These are phyloP conservation scores for Fusarium hostae DNA, from an alignment of 2,329 filamentous ascomycete genomes.

Conservation along the genomic window DNA sequence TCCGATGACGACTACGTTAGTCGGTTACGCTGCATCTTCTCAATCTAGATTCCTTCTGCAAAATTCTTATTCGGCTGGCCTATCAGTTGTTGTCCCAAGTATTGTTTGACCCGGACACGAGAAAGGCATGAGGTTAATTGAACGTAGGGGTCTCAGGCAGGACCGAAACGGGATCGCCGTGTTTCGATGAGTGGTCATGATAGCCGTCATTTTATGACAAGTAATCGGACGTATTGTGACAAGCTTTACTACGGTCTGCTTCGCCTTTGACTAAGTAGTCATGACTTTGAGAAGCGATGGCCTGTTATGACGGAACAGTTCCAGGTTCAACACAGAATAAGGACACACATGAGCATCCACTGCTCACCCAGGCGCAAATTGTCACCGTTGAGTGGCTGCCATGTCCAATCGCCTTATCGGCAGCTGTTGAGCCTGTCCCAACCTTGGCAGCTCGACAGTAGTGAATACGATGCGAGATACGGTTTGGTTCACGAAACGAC, in stretches of 20 bases:
- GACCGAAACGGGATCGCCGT: constrained; percentile 30
- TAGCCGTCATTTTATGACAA: constrained; percentile 25
- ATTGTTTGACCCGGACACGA: constrained; percentile 12
- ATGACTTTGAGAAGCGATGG: constrained; percentile 29
- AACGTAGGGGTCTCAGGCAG: constrained; percentile 24
- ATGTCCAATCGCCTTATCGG: constrained; percentile 46
- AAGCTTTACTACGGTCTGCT: constrained; percentile 13
- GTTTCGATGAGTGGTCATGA: constrained; percentile 33
- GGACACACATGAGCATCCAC: constrained; percentile 32
- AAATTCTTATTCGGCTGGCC: constrained; percentile 11
- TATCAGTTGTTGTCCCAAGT: constrained; percentile 14
- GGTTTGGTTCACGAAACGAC: constrained; percentile 20
- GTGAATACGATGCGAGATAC: constrained; percentile 30
- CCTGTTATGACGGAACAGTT: constrained; percentile 39
- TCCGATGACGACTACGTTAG: constrained; percentile 24
- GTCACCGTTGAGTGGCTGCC: constrained; percentile 33
- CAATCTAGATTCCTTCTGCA: constrained; percentile 16
- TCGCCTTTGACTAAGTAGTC: constrained; percentile 8
- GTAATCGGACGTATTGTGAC: constrained; percentile 17
- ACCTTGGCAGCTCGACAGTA: constrained; percentile 33
- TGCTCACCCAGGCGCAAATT: constrained; percentile 24
- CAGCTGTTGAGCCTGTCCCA: constrained; percentile 40
- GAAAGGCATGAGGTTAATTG: constrained; percentile 38
- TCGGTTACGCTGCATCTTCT: constrained; percentile 8
- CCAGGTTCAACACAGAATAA: constrained; percentile 20